phyloP scores from a whole-genome alignment of 2,329 filamentous ascomycete species.

The Penicillium nordicum region DNA sequence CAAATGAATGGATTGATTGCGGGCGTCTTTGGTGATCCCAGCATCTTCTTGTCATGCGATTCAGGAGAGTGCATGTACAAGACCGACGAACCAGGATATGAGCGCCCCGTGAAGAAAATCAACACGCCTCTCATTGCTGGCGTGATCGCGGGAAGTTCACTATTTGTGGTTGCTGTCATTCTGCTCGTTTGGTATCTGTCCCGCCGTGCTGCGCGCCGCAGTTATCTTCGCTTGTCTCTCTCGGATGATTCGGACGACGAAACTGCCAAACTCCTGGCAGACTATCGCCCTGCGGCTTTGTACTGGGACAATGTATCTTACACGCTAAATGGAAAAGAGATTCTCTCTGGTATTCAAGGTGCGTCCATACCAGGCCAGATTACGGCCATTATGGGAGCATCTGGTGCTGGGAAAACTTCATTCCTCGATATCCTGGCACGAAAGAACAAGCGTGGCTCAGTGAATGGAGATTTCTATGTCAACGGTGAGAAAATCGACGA shows the following conservation, averaged over 20 bases:
- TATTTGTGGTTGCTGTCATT: slow-evolving; percentile 87
- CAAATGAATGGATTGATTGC: slow-evolving; percentile 89
- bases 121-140: slow-evolving; percentile 95
- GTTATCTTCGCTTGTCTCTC: slow-evolving; percentile 71
- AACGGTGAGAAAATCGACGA: slow-evolving; percentile 89
- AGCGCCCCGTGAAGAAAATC: slow-evolving; percentile 84
- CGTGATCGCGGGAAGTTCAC: slow-evolving; percentile 78
- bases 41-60: slow-evolving; percentile 76
- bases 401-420: slow-evolving; percentile 93
- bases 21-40: slow-evolving; percentile 84
- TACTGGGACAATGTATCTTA: slow-evolving; percentile 89
- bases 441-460: slow-evolving; percentile 88
- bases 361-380: slow-evolving; percentile 93
- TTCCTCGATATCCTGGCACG: slow-evolving; percentile 93
- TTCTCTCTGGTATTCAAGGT: slow-evolving; percentile 75
- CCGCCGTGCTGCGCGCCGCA: slow-evolving; percentile 59
- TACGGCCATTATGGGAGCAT: slow-evolving; percentile 96
- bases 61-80: slow-evolving; percentile 91
- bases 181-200: slow-evolving; percentile 84
- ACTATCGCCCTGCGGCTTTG: slow-evolving; percentile 86
- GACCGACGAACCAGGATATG: slow-evolving; percentile 89
- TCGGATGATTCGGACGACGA: slow-evolving; percentile 86
- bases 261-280: slow-evolving; percentile 76
- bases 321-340: slow-evolving; percentile 79
- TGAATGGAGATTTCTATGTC: slow-evolving; percentile 79